phyloP scores from a whole-genome alignment of 2,329 filamentous ascomycete genomes.

The Didymella keratinophila region DNA sequence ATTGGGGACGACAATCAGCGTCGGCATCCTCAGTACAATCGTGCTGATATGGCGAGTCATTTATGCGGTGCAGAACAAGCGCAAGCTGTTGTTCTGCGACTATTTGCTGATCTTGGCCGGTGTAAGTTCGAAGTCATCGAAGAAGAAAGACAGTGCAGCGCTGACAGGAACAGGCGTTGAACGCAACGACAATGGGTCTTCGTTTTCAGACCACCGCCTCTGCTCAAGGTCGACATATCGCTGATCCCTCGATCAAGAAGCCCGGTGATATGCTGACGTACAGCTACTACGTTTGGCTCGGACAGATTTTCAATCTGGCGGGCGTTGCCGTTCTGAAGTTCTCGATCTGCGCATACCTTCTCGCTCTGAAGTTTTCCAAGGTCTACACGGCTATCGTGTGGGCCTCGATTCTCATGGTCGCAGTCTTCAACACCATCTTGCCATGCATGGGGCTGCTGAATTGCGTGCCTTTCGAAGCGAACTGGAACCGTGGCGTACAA shows the following conservation, averaged over 20 bases:
- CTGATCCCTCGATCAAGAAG: conserved; percentile 32
- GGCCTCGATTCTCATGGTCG: conserved; percentile 35
- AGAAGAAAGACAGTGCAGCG: background rate
- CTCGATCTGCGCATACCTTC: conserved; percentile 41
- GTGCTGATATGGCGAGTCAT: conserved; percentile 34
- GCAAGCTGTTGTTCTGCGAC: conserved; percentile 36
- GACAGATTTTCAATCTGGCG: conserved; percentile 37
- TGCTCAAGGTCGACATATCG: conserved; percentile 34
- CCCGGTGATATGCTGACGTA: conserved; percentile 29
- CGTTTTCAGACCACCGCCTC: conserved; percentile 27
- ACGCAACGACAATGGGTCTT: conserved; percentile 26
- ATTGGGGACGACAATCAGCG: conserved; percentile 23
- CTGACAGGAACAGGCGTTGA: conserved; percentile 24
- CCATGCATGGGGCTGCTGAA: conserved; percentile 32
- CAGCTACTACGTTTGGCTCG: conserved; percentile 34
- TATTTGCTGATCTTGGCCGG: conserved; percentile 33
- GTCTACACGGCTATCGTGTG: conserved; percentile 35
- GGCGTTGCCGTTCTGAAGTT: conserved; percentile 35
- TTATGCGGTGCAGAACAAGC: conserved; percentile 28
- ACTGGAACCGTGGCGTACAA: conserved; percentile 34
- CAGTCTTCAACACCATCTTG: conserved; percentile 33
- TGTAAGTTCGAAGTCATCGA: conserved; percentile 19
- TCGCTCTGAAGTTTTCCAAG: conserved; percentile 35
- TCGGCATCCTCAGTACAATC: conserved; percentile 27
- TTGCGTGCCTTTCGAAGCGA: conserved; percentile 38